phyloP scores from a whole-genome alignment of 495 filamentous ascomycete species.

The Annulohypoxylon maeteangense region DNA sequence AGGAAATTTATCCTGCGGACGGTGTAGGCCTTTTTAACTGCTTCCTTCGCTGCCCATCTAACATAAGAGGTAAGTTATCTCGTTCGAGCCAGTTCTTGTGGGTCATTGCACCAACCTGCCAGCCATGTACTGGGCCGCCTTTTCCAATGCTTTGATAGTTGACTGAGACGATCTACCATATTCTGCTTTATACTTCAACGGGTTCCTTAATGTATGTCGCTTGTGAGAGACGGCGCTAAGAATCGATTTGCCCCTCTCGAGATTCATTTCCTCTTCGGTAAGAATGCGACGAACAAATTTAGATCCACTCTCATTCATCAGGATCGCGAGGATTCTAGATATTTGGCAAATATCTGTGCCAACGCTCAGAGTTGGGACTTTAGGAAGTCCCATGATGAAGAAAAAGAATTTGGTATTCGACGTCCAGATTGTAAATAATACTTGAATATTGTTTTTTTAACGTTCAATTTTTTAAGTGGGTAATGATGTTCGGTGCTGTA shows the following conservation, averaged over 20 bases:
- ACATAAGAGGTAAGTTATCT: constrained; percentile 11
- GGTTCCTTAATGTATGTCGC: not conserved
- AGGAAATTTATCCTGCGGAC: constrained; percentile 56
- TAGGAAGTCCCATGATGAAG: constrained; percentile 3
- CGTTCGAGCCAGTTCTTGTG: not conserved
- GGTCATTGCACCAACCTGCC: constrained; percentile 57
- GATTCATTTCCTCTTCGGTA: constrained; percentile 49
- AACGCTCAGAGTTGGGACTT: constrained; percentile 54
- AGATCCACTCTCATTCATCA: constrained; percentile 35
- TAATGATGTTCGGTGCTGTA: not conserved
- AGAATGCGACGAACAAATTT: constrained; percentile 58
- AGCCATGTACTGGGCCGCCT: constrained; percentile 56
- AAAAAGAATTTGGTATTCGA: not conserved
- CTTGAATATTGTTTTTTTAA: not conserved
- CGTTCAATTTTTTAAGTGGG: not conserved
- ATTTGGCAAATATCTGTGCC: constrained; percentile 69
- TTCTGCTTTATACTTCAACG: not conserved
- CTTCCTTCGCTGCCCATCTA: constrained; percentile 73
- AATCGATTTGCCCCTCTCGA: not conserved
- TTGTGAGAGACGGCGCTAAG: constrained; percentile 9
- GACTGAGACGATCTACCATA: not conserved
- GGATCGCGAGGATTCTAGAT: constrained; percentile 54
- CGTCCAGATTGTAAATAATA: not conserved
- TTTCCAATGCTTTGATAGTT: constrained; percentile 18
- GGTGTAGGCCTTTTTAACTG: constrained; percentile 68